phyloP scores from a whole-genome alignment of 2,329 filamentous ascomycete genomes.

The Fusarium sp. region DNA sequence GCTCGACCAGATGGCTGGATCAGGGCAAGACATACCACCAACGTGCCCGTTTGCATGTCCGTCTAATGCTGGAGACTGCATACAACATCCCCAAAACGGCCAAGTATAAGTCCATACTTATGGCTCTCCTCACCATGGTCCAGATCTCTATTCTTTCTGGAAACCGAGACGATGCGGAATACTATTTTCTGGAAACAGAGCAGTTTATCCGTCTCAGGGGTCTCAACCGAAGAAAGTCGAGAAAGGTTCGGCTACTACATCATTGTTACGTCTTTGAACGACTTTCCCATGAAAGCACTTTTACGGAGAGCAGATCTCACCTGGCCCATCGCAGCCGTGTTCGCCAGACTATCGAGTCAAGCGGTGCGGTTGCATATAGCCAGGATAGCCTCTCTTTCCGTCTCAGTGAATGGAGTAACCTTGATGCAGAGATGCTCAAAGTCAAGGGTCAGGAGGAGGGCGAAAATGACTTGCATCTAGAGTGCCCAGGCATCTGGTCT shows the following conservation, averaged over 20 bases:
- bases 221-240: conserved; percentile 23
- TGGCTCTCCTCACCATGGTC: conserved; percentile 33
- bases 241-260: conserved; percentile 25
- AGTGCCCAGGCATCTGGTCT: conserved; percentile 29
- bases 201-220: conserved; percentile 30
- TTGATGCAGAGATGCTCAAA: conserved; percentile 28
- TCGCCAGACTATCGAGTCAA: conserved; percentile 27
- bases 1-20: conserved; percentile 12
- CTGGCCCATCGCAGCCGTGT: conserved; percentile 15
- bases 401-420: conserved; percentile 15
- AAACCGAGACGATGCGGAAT: conserved; percentile 22
- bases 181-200: conserved; percentile 33
- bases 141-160: conserved; percentile 24
- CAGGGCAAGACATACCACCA: conserved; percentile 22
- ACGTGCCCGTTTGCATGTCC: conserved; percentile 7
- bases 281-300: conserved; percentile 18
- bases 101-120: conserved; percentile 33
- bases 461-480: conserved; percentile 32
- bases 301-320: conserved; percentile 9
- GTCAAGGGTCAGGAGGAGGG: conserved; percentile 23
- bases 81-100: conserved; percentile 29
- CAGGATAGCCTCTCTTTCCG: conserved; percentile 21
- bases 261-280: conserved; percentile 33
- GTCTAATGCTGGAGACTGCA: conserved; percentile 15
- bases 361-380: conserved; percentile 16